phyloP scores from a whole-genome alignment of 257 asterid genomes.

The Fraxinus quadrangulata region DNA sequence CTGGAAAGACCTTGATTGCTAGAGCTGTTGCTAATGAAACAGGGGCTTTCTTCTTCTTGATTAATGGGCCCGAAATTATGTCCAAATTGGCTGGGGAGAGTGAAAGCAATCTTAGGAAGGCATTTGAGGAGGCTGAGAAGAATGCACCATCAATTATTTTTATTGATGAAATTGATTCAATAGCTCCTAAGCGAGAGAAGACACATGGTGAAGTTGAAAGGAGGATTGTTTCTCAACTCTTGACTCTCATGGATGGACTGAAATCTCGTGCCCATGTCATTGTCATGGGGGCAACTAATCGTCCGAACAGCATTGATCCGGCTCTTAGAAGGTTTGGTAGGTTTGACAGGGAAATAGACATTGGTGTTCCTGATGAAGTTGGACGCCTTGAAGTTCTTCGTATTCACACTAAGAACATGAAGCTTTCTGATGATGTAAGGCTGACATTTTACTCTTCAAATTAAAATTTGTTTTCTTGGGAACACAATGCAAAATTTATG shows the following conservation, averaged over 20 bases:
- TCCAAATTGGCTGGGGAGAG: conserved; percentile 64
- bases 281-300: conserved; percentile 57
- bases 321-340: conserved; percentile 66
- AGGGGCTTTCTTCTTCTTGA: conserved; percentile 58
- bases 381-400: conserved; percentile 60
- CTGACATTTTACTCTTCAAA: conserved; percentile 13
- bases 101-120: conserved; percentile 59
- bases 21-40: conserved; percentile 62
- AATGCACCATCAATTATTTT: conserved; percentile 60
- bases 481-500: background rate
- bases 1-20: conserved; percentile 57
- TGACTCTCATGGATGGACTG: conserved; percentile 68
- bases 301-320: conserved; percentile 58
- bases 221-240: conserved; percentile 62
- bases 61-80: conserved; percentile 61
- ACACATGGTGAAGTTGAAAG: conserved; percentile 67
- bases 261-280: conserved; percentile 63
- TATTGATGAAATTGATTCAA: conserved; percentile 59
- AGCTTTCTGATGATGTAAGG: conserved; percentile 51
- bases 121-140: conserved; percentile 66
- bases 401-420: conserved; percentile 56
- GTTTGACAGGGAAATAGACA: conserved; percentile 59
- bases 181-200: conserved; percentile 60
- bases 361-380: conserved; percentile 62
- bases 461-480: conserved; percentile 2